Percentiles rank a stretch among this genome's conserved stretches.
These are phyloP conservation scores for sorghum (Sorghum bicolor) DNA, from an alignment of 176 grass and related monocot species.

Conservation along the genomic window Sorghum_bicolor_NCBIv3 NC_012872.2:12141001-12141500, in stretches of 20 bases:
- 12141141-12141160: not conserved
- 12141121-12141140: conserved; percentile 41
- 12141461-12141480: not conserved
- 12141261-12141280: conserved; percentile 35
- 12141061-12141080: conserved; percentile 34
- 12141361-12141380: not conserved
- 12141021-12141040: conserved; percentile 35
- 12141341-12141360: not conserved
- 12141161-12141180: conserved; percentile 36
- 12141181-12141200: conserved; percentile 38
- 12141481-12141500: not conserved
- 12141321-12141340: conserved; percentile 2
- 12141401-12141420: not conserved
- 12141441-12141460: not conserved
- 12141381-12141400: conserved; percentile 9
- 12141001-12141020: conserved; percentile 53
- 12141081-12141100: not conserved
- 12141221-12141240: conserved; percentile 14
- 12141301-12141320: conserved; percentile 18
- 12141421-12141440: conserved; percentile 32
- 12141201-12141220: conserved; percentile 30
- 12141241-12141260: conserved; percentile 13
- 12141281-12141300: conserved; percentile 34
- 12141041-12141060: conserved; percentile 42
- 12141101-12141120: conserved; percentile 41